phyloP scores from a whole-genome alignment of 495 filamentous ascomycete species.

The Halenospora varia region DNA sequence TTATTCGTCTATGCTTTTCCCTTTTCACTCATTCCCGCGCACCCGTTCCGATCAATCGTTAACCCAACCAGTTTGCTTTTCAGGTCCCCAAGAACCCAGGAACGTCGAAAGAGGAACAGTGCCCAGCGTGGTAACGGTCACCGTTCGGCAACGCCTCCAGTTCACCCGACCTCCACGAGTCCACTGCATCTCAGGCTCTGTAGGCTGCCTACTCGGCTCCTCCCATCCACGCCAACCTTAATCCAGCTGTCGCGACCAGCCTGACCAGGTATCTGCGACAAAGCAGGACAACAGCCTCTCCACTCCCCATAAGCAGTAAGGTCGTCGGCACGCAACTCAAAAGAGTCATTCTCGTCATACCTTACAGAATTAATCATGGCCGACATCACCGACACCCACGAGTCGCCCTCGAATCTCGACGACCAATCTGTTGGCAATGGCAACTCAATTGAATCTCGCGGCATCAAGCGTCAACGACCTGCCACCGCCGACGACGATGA shows the following conservation, averaged over 20 bases:
- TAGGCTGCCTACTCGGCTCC: constrained; percentile 25
- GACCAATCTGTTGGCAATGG: constrained; percentile 64
- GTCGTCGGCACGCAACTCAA: constrained; percentile 28
- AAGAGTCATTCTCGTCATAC: constrained; percentile 29
- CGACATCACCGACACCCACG: constrained; percentile 60
- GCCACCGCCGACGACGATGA: constrained; percentile 89
- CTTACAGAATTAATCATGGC: constrained; percentile 39
- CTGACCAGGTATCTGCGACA: constrained; percentile 26
- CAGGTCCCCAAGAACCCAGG: constrained; percentile 11
- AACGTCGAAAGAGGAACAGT: constrained; percentile 1
- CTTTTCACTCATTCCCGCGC: constrained; percentile 55
- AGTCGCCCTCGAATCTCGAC: constrained; percentile 56
- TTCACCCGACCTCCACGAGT: constrained; percentile 1
- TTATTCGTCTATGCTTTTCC: constrained; percentile 41
- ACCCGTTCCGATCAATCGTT: constrained; percentile 44
- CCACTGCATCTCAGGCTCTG: constrained; percentile 5
- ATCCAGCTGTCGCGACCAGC: constrained; percentile 18
- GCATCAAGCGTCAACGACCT: constrained; percentile 85
- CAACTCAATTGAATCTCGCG: constrained; percentile 60
- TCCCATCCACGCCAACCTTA: constrained; percentile 28
- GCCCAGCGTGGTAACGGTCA: neutral
- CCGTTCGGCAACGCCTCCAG: constrained; percentile 19
- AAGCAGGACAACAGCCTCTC: constrained; percentile 25
- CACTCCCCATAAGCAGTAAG: constrained; percentile 27
- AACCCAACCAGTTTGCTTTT: constrained; percentile 23